phyloP scores from a whole-genome alignment of 768 basidiomycete species.

The Cyclocybe aegerita region DNA sequence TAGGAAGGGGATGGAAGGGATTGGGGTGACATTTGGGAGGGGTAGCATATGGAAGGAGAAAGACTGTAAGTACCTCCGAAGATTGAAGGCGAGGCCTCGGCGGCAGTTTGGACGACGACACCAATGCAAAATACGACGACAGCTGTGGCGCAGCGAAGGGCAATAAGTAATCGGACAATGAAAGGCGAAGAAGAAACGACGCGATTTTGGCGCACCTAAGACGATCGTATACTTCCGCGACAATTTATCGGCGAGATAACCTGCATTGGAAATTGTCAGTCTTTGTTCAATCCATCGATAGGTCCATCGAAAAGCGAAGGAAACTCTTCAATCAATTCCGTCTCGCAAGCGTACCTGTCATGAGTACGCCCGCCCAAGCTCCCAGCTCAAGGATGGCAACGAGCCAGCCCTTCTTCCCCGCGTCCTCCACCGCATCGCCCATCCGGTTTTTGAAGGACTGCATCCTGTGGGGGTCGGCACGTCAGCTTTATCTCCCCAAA shows the following conservation, averaged over 20 bases:
- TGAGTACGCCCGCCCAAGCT: slow-evolving; percentile 75
- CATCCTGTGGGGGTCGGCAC: slow-evolving; percentile 36
- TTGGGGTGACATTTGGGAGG: too few species aligned
- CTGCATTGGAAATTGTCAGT: slow-evolving; percentile 19
- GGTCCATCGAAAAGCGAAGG: too few species aligned
- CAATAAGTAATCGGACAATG: slow-evolving; percentile 11
- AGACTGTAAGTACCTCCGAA: slow-evolving; percentile 46
- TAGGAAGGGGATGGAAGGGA: too few species aligned
- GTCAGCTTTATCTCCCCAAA: background rate
- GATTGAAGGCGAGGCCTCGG: slow-evolving; percentile 57
- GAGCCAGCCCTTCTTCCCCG: slow-evolving; percentile 66
- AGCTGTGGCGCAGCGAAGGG: slow-evolving; percentile 29
- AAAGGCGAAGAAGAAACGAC: background rate
- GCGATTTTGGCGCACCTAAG: slow-evolving; percentile 34
- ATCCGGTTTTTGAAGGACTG: slow-evolving; percentile 51
- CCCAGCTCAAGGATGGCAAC: slow-evolving; percentile 74
- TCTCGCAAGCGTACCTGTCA: slow-evolving; percentile 44
- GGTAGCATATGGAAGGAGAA: too few species aligned
- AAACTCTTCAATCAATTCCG: background rate
- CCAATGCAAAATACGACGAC: slow-evolving; percentile 66
- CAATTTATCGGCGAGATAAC: slow-evolving; percentile 67
- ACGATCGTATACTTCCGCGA: slow-evolving; percentile 75
- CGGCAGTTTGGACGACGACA: slow-evolving; percentile 71
- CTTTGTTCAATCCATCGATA: too few species aligned
- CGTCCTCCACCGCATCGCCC: slow-evolving; percentile 50